phyloP scores from a whole-genome alignment of 345 rosid species.

The Syzygium aqueum region DNA sequence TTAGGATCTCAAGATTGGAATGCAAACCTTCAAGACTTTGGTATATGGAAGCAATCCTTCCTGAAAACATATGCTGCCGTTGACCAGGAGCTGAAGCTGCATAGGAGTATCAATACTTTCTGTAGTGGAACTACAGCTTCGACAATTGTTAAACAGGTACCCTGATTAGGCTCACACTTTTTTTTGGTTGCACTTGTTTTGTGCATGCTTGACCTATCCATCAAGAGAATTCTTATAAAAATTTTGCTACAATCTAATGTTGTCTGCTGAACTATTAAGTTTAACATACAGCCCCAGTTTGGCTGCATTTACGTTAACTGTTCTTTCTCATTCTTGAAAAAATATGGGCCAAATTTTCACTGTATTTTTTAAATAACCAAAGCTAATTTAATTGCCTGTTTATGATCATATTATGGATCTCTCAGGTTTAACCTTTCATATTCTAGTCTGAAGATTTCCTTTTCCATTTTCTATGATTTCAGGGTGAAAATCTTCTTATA shows the following conservation, averaged over 20 bases:
- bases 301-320: not conserved
- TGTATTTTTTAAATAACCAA: not conserved
- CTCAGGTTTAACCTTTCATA: not conserved
- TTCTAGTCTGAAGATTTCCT: not conserved
- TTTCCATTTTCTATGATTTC: not conserved
- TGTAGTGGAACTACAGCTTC: conserved; percentile 69
- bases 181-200: not conserved
- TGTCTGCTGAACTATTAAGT: not conserved
- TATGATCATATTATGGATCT: not conserved
- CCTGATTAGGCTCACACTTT: not conserved
- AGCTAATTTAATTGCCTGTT: not conserved
- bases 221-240: not conserved
- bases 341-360: not conserved
- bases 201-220: not conserved
- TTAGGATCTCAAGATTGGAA: conserved; percentile 22
- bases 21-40: conserved; percentile 19
- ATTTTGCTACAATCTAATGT: not conserved
- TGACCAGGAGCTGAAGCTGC: conserved; percentile 63
- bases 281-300: not conserved
- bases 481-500: conserved; percentile 56
- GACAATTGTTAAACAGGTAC: conserved; percentile 75
- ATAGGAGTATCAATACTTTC: conserved; percentile 53
- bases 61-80: conserved; percentile 58
- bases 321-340: not conserved
- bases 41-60: conserved; percentile 68